Evolutionary conservation across 2,329 filamentous ascomycete genomes (phyloP), one percentile per base, ranked within the genome.

Genomic region (Aureobasidium sp.): DNA sequence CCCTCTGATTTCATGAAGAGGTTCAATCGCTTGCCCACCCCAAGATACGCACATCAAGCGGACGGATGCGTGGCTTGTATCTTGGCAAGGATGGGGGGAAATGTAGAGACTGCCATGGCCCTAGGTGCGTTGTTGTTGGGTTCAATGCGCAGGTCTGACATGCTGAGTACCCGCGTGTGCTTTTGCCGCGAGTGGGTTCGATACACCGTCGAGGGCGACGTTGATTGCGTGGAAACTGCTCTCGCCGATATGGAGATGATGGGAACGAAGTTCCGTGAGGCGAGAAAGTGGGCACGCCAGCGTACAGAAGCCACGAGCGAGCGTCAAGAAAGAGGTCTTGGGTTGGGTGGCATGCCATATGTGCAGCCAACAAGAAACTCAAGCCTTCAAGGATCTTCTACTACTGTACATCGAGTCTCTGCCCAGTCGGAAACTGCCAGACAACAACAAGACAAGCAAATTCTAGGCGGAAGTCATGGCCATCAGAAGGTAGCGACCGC

Each of bases 31-130:
- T 19, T 62, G 51, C 37, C 38, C 29, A 7, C 43, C 40, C 4
- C 40, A 58, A 42, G 29, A 8, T 64, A 60, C 54, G 38, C 60
- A 45, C 60, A 57, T 23, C 57, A 61, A 19, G 47, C 61, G 5
- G 53, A 42, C 23, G 62, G 63, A n/a, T 70, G 68, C 53, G 61
- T 64, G 2, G 67, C 65, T 4, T 70, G 68, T 45, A 64, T 60
- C 1, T 47, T 68, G 31, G 40, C 60, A 53, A 33, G 42, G 19
- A 47, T 64, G 31, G 63, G 60, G 10, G 43, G 57, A 0, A 65
- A 66, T 50, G 35, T 64, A 1, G 51, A 61, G 4, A 61, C 55
- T 11, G 49, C 66, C 10, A 62, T 64, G 6, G 64, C 64, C 0
- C 46, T 68, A 10, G 67, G 66, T 1, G 66, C 60, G 11, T 33